Base-by-base conservation (phyloP, 1,139 yeast genomes). In the Debaryomyces psychrophilus region DNA sequence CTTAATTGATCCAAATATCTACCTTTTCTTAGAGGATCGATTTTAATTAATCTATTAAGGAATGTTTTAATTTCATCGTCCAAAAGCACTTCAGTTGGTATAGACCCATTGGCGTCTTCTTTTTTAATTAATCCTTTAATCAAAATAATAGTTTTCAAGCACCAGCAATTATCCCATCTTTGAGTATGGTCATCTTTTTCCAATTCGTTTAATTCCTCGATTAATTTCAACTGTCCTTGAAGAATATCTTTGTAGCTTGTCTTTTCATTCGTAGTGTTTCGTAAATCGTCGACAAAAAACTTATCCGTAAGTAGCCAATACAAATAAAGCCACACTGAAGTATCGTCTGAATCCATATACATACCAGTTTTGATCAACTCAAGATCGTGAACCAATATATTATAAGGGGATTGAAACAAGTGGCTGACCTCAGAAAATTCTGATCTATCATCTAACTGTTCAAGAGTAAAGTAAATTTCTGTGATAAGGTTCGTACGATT, bases 291-390 rank as follows among this genome's bases (percentile, higher is more conserved):
- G 1, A 75, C 69, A 45, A 83, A 76, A 17, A 81, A 68, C 1
- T 76, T 73, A 31, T 79, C 79, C 5, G 84, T 78, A 9, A 90
- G 65, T 17, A 93, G 69, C 98, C 98, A 93, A 44, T 84, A 79
- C 48, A 89, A 76, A 63, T 92, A 93, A 4, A 87, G 76, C 98
- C 99, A 93, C 0, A 90, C 85, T 0, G 97, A 87, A 42, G 95
- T 93, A 61, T 93, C 98, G 41, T 89, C 95, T 0, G 96, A 92
- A 62, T 93, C 98, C 55, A 96, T 90, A 60, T 84, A 90, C 68
- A 90, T 81, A 0, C 98, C 99, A 25, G 90, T 87, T 48, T 85
- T 85, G 41, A 90, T 75, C 54, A 87, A 76, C 9, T 78, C 78
- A 35, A 90, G 67, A 60, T 93, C 99, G 29, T 73, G 69, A 0